Evolutionary conservation across 1,284 basidiomycete species (phyloP).

Genomic region (Cystobasidiaceae sp.): DNA sequence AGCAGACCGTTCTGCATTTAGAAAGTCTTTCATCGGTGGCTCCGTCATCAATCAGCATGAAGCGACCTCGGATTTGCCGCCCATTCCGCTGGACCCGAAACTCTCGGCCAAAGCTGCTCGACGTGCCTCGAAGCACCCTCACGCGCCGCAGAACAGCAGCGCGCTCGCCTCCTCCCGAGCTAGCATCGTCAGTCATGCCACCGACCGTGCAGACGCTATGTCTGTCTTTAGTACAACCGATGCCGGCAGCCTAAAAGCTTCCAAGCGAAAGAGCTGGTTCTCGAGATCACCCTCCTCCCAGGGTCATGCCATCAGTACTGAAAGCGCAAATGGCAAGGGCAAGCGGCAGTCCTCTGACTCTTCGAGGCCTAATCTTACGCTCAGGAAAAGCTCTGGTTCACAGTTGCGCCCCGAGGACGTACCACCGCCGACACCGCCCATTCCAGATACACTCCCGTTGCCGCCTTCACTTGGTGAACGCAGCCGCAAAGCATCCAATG

Average conservation of each 20-base stretch:
- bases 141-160: no score
- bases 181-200: neutral
- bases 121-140: conserved; percentile 3
- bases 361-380: neutral
- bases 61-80: neutral
- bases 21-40: conserved; percentile 17
- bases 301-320: no score
- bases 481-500: no score
- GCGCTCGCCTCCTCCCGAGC: neutral
- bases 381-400: neutral
- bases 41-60: neutral
- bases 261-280: conserved; percentile 26
- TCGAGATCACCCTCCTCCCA: conserved; percentile 11
- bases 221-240: neutral
- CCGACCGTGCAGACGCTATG: neutral
- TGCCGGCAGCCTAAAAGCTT: neutral
- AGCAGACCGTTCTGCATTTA: neutral
- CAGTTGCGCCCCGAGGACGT: no score
- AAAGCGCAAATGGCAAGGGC: no score
- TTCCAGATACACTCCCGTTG: conserved; percentile 8
- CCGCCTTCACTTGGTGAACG: neutral
- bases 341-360: neutral
- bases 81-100: conserved; percentile 29
- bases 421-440: conserved; percentile 8
- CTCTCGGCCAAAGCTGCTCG: conserved; percentile 11